Evolutionary conservation across 257 asterid species (phyloP).

Genomic region (Salvia rosmarinus): DNA sequence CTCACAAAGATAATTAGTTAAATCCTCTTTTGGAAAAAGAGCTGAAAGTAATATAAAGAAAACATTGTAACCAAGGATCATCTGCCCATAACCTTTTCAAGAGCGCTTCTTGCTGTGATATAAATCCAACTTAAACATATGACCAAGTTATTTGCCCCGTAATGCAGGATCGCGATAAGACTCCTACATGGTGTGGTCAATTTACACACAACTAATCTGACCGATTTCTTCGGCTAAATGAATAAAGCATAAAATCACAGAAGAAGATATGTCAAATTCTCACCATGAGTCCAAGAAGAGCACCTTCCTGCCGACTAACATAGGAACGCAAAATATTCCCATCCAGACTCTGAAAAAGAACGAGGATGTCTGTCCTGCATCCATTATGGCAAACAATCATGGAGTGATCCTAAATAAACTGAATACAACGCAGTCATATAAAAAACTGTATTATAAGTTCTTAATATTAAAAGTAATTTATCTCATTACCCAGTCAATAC

Average conservation of each 20-base stretch:
- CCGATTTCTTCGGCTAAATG: conserved; percentile 11
- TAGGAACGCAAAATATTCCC: conserved; percentile 78
- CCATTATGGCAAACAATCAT: conserved; percentile 46
- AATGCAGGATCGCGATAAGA: conserved; percentile 7
- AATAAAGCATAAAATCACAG: conserved; percentile 18
- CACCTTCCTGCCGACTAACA: conserved; percentile 76
- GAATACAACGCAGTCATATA: background rate
- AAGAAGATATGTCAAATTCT: conserved; percentile 38
- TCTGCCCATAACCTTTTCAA: background rate
- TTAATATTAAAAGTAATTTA: conserved; percentile 26
- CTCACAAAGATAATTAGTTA: background rate
- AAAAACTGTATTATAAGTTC: conserved; percentile 13
- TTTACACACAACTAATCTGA: conserved; percentile 5
- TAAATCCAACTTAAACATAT: conserved; percentile 7
- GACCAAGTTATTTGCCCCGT: background rate
- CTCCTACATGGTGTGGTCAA: background rate
- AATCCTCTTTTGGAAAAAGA: background rate
- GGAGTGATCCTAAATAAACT: conserved; percentile 30
- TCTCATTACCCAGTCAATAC: conserved; percentile 82
- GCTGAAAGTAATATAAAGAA: conserved; percentile 3
- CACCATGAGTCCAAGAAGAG: conserved; percentile 85
- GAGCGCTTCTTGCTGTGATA: background rate
- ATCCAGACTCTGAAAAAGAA: conserved; percentile 81
- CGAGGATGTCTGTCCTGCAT: conserved; percentile 96
- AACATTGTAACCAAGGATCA: background rate